A percentile compares a stretch with the other conserved stretches of the same genome.
Conservation (phyloP, 164 flowering plant genomes). For the Annona cherimola region DNA sequence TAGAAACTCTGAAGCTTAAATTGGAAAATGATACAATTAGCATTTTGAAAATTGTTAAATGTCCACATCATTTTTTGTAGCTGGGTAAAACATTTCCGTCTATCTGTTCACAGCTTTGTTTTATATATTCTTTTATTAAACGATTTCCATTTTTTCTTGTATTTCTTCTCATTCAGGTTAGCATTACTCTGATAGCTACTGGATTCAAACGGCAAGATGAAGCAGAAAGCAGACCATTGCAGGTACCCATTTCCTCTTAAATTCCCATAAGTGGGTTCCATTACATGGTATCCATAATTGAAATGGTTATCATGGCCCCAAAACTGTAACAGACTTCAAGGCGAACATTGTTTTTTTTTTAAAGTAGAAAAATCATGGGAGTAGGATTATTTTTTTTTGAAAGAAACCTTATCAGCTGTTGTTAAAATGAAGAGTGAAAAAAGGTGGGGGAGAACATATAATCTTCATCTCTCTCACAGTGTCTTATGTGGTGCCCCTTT, state of each 20-base stretch:
- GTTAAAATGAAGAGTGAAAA: no score
- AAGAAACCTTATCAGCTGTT: no score
- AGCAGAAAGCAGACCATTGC: constrained; percentile 60
- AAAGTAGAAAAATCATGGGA: no score
- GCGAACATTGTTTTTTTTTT: neutral
- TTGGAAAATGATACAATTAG: neutral
- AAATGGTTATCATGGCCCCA: neutral
- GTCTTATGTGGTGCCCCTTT: neutral
- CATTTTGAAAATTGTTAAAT: no score
- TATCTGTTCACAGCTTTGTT: neutral
- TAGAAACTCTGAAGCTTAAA: neutral
- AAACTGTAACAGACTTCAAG: neutral
- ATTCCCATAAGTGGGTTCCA: neutral
- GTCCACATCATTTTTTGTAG: neutral
- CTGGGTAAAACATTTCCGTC: neutral
- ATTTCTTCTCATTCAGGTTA: constrained; percentile 40
- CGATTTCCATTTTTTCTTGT: neutral
- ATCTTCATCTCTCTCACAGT: no score
- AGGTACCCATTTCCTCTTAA: constrained; percentile 29
- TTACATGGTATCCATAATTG: neutral
- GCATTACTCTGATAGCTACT: constrained; percentile 84
- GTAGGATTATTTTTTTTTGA: no score
- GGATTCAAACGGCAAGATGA: constrained; percentile 95
- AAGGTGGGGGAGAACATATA: no score
- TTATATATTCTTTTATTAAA: neutral